A percentile compares a stretch with the other conserved stretches of the same genome.
phyloP scores from a whole-genome alignment of 345 rosid species.

The Aegle marmelos region DNA sequence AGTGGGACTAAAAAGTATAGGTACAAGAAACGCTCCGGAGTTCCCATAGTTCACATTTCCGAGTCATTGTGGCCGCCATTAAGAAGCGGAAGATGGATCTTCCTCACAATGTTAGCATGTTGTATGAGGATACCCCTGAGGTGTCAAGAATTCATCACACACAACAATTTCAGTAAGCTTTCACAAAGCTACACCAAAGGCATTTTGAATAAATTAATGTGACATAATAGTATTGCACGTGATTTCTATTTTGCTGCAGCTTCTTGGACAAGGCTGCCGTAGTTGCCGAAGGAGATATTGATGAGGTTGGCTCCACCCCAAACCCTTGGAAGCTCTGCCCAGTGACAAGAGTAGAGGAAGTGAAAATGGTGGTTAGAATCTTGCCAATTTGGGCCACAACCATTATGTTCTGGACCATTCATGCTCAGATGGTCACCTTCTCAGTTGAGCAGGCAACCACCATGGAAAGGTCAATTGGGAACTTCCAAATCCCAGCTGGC shows the following conservation, averaged over 20 bases:
- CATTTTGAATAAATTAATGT: too few relatives aligned
- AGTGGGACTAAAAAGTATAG: constrained; percentile 43
- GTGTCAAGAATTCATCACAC: constrained; percentile 40
- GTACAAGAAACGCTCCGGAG: constrained; percentile 51
- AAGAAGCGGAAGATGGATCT: constrained; percentile 34
- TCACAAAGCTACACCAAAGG: too few relatives aligned
- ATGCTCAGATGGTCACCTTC: constrained; percentile 65
- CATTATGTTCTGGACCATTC: constrained; percentile 56
- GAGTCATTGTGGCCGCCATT: constrained; percentile 42
- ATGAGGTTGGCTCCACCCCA: constrained; percentile 10
- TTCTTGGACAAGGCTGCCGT: constrained; percentile 64
- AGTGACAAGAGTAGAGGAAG: constrained; percentile 61
- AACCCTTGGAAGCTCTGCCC: constrained; percentile 64
- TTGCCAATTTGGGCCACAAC: constrained; percentile 70
- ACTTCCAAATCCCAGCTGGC: constrained; percentile 59
- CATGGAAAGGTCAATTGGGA: constrained; percentile 47
- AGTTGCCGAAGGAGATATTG: constrained; percentile 38
- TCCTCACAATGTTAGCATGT: constrained; percentile 28
- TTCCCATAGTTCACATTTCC: constrained; percentile 57
- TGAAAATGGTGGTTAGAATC: constrained; percentile 50
- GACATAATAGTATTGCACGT: neutral
- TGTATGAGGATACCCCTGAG: constrained; percentile 45
- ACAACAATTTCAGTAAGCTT: constrained; percentile 38
- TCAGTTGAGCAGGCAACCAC: constrained; percentile 66
- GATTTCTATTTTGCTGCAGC: constrained; percentile 15